Evolutionary conservation across 192 early-diverging fungal species (phyloP).

Genomic region (Podila epicladia): DNA sequence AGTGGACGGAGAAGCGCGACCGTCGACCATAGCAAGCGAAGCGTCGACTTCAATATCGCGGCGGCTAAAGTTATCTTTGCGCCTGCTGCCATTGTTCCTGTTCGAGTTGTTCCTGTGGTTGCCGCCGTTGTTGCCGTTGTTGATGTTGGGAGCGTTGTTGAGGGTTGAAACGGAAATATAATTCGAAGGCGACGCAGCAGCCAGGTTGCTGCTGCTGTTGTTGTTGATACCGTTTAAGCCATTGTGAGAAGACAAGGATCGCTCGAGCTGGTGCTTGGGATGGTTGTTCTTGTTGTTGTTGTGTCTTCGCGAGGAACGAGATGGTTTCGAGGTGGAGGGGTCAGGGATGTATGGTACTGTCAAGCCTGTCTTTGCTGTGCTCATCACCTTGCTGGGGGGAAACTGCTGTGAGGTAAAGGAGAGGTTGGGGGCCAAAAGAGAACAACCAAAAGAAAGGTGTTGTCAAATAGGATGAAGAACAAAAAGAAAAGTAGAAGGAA

Average conservation of each 20-base stretch:
- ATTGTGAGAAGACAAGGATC: slow-evolving; percentile 11
- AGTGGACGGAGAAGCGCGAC: neutral
- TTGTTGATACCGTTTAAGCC: slow-evolving; percentile 16
- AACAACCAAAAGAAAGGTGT: too few relatives aligned
- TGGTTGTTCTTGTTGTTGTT: slow-evolving; percentile 6
- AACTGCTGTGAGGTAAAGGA: neutral
- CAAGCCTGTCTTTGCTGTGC: slow-evolving; percentile 55
- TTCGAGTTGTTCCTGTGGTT: neutral
- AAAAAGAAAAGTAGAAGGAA: neutral
- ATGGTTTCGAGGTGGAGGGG: slow-evolving; percentile 23
- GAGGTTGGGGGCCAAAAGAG: neutral
- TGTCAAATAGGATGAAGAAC: neutral
- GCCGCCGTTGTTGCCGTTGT: neutral
- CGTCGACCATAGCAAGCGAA: neutral
- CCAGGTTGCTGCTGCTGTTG: neutral
- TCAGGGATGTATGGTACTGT: slow-evolving; percentile 43
- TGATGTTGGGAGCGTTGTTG: neutral
- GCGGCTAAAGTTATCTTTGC: neutral
- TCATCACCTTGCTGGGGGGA: slow-evolving; percentile 27
- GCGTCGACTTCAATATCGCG: neutral
- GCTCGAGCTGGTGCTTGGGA: slow-evolving; percentile 21
- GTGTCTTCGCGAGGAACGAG: slow-evolving; percentile 25
- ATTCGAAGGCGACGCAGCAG: neutral
- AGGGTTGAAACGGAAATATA: too few relatives aligned
- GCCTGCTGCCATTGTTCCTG: neutral